Percentiles rank a stretch among this genome's conserved stretches.
phyloP scores from a whole-genome alignment of 768 basidiomycete genomes.

The Royoungia palumana region DNA sequence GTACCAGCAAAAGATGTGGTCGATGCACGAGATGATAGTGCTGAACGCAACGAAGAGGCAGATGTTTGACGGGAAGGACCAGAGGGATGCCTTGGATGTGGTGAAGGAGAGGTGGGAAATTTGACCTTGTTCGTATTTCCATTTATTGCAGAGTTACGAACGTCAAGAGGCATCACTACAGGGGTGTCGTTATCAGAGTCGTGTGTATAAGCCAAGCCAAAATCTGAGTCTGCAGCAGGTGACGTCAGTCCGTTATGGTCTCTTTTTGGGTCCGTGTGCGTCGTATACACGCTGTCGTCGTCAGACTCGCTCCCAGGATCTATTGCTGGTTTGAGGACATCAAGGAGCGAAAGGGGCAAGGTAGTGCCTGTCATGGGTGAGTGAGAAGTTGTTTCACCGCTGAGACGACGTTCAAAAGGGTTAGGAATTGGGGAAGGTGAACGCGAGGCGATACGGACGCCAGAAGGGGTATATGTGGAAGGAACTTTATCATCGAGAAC shows the following conservation, averaged over 20 bases:
- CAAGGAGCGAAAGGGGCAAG: slow-evolving; percentile 53
- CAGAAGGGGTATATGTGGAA: slow-evolving; percentile 20
- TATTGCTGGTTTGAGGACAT: slow-evolving; percentile 42
- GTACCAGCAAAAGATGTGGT: slow-evolving; percentile 7
- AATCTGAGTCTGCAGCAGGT: slow-evolving; percentile 29
- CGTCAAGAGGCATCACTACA: slow-evolving; percentile 27
- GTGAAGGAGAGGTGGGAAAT: slow-evolving; percentile 31
- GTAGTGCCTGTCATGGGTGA: slow-evolving; percentile 21
- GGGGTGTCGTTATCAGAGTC: slow-evolving; percentile 33
- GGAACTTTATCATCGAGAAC: slow-evolving; percentile 17
- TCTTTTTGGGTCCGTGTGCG: slow-evolving; percentile 26
- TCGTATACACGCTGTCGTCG: slow-evolving; percentile 35
- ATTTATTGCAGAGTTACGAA: slow-evolving; percentile 20
- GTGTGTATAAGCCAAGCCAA: slow-evolving; percentile 38
- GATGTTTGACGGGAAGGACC: slow-evolving; percentile 28
- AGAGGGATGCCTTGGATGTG: slow-evolving; percentile 15
- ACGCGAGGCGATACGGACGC: slow-evolving; percentile 27
- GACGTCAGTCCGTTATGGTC: slow-evolving; percentile 17
- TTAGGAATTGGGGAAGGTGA: slow-evolving; percentile 65
- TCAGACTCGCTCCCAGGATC: slow-evolving; percentile 28
- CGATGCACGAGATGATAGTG: slow-evolving; percentile 12
- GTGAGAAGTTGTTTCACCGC: slow-evolving; percentile 53
- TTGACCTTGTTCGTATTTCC: slow-evolving; percentile 26
- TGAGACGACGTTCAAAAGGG: slow-evolving; percentile 87
- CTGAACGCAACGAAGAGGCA: slow-evolving; percentile 23